A percentile compares a stretch with the other conserved stretches of the same genome.
phyloP scores from a whole-genome alignment of 495 filamentous ascomycete species.

The Glonium stellatum region DNA sequence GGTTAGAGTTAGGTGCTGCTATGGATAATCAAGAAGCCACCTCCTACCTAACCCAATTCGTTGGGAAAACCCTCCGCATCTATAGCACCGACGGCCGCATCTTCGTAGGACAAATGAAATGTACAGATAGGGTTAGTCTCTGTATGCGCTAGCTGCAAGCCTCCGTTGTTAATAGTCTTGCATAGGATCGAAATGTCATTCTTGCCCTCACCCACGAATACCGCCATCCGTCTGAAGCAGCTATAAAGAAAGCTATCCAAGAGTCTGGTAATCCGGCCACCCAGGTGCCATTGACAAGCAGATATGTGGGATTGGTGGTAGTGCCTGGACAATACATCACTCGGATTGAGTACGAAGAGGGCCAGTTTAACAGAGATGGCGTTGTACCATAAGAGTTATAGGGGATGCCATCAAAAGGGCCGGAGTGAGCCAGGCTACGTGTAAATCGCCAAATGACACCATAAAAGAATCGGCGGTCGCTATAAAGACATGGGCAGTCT shows the following conservation, averaged over 20 bases:
- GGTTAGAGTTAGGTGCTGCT: too few species aligned
- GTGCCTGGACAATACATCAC: constrained; percentile 79
- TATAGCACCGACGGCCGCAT: constrained; percentile 77
- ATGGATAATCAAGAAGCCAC: constrained; percentile 27
- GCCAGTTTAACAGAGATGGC: constrained; percentile 5
- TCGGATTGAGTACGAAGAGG: constrained; percentile 81
- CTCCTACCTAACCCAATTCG: constrained; percentile 35
- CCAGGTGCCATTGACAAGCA: constrained; percentile 64
- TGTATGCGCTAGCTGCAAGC: background rate
- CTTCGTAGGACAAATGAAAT: constrained; percentile 87
- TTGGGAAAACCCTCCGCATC: constrained; percentile 67
- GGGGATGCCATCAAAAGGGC: background rate
- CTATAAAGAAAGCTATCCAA: constrained; percentile 17
- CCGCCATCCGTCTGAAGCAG: constrained; percentile 51
- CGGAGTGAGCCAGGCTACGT: background rate
- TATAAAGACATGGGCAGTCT: too few species aligned
- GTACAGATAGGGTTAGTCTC: constrained; percentile 70
- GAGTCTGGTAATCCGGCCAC: constrained; percentile 35
- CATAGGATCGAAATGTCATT: constrained; percentile 75
- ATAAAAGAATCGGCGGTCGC: background rate
- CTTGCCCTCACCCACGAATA: constrained; percentile 83
- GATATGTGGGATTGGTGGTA: constrained; percentile 84
- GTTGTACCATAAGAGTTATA: constrained; percentile 8
- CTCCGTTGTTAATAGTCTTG: constrained; percentile 38
- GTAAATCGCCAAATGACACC: background rate